Base-by-base conservation (phyloP, 1,284 basidiomycete species). In the Malassezia sympodialis region DNA sequence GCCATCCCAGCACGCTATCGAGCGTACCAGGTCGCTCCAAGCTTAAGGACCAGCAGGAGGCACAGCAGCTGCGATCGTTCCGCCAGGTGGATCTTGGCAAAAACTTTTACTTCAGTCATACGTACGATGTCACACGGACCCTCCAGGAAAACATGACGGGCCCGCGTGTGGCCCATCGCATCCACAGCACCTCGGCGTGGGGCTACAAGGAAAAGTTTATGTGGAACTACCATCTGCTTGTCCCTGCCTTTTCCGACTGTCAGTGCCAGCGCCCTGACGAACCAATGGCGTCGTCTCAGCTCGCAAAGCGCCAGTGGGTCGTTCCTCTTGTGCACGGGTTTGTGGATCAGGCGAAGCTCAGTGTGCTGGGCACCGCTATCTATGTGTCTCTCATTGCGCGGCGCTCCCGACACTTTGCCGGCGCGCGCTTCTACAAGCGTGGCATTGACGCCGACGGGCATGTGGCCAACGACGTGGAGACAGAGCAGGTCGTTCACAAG, bases 381-480 rank as follows among this genome's bases (percentile, higher is more conserved):
- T 96, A 91, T 71, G 82, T 96, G 3, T 96, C 90, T 0, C 78
- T 99, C 12, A 93, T 99, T 50, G 94, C 91, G 0, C 82, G 94
- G 3, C 79, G 94, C 39, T 96, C 93, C 5, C 82, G 94, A 0
- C 90, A 96, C 76, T 96, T 88, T 76, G 94, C 94, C 11, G 94
- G 94, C 19, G 90, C 91, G 2, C 82, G 94, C 24, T 99, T 94
- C 77, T 77, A 96, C 28, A 96, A 93, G 60, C 82, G 94, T 53
- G 94, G 94, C 1, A 88, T 91, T 19, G 91, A 96, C 67, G 87
- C 91, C 63, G 44, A 61, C 6, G 94, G 94, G 2, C 88, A 96
- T 70, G 94, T 98, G 1, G 94, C 93, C 1, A 99, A 99, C 68
- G 94, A 98, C 76, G 94, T 99, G 2, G 94, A 99, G 76, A 96